These are phyloP conservation scores for Saccharomycopsis malanga DNA, from an alignment of 805 yeast species.

Conservation along the genomic window DNA sequence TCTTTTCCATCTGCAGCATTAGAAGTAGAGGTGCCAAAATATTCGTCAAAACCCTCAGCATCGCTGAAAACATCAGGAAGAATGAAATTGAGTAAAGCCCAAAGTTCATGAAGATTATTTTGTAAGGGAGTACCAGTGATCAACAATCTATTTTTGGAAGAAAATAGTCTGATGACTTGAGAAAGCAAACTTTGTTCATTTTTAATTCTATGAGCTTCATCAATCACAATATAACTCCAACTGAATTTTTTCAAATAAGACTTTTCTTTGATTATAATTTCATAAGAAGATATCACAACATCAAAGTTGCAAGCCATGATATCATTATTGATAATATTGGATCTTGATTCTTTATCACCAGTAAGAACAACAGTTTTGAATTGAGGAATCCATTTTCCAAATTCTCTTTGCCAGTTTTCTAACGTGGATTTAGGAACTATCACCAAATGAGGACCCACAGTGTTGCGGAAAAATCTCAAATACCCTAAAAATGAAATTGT, in stretches of 20 bases:
- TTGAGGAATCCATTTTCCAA: conserved; percentile 74
- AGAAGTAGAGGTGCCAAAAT: conserved; percentile 45
- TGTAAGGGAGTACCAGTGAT: conserved; percentile 82
- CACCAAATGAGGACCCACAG: conserved; percentile 67
- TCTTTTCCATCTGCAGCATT: conserved; percentile 33
- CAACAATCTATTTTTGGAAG: conserved; percentile 59
- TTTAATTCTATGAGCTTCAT: conserved; percentile 79
- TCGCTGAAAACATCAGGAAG: conserved; percentile 75
- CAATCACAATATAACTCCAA: conserved; percentile 74
- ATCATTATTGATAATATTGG: conserved; percentile 42
- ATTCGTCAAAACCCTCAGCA: conserved; percentile 63
- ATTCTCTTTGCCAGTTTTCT: conserved; percentile 76
- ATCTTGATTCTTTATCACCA: conserved; percentile 67
- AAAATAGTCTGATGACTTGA: conserved; percentile 67
- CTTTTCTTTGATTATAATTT: conserved; percentile 71
- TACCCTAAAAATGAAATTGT: conserved; percentile 73
- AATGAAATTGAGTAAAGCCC: conserved; percentile 73
- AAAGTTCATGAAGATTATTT: conserved; percentile 69
- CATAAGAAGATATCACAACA: conserved; percentile 65
- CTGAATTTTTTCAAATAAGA: conserved; percentile 55
- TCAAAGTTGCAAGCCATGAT: conserved; percentile 60
- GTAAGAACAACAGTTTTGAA: conserved; percentile 62
- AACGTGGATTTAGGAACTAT: conserved; percentile 76
- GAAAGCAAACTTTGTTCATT: conserved; percentile 68
- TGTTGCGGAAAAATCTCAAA: conserved; percentile 51